Percentiles rank a stretch among this genome's conserved stretches.
Conservation (phyloP, 306 rosid genomes). For the Vigna hirtella region DNA sequence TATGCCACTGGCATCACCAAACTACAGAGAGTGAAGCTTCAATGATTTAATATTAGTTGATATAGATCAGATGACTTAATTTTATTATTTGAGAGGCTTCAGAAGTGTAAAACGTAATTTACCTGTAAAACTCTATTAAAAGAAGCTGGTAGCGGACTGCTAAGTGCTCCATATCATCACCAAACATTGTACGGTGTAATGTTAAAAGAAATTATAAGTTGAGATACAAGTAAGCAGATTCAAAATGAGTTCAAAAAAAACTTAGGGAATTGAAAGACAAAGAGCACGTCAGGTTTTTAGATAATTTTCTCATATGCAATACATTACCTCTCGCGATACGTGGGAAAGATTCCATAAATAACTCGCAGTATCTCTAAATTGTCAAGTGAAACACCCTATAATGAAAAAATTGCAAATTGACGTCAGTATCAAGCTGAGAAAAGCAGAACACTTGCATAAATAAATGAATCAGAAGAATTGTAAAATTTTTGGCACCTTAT, state of each 20-base stretch:
- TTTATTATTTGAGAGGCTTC: constrained; percentile 38
- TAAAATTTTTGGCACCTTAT: neutral
- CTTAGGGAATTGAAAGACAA: constrained; percentile 19
- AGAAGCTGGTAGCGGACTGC: constrained; percentile 88
- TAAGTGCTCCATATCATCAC: constrained; percentile 42
- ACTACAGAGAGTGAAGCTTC: constrained; percentile 62
- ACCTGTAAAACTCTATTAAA: constrained; percentile 92
- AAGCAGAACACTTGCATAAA: constrained; percentile 8
- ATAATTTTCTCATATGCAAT: neutral
- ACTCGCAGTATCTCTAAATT: constrained; percentile 79
- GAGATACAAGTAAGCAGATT: neutral
- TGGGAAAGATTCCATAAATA: constrained; percentile 89
- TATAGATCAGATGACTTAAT: constrained; percentile 39
- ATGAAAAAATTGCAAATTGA: constrained; percentile 28
- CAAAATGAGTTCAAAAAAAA: constrained; percentile 9
- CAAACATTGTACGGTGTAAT: constrained; percentile 44
- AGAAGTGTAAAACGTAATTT: constrained; percentile 35
- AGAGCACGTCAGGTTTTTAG: constrained; percentile 10
- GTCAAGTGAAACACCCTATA: constrained; percentile 84
- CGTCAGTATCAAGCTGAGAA: constrained; percentile 25
- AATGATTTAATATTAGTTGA: constrained; percentile 42
- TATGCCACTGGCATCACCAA: constrained; percentile 97
- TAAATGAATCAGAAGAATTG: neutral
- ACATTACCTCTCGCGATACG: constrained; percentile 79
- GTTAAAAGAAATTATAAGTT: constrained; percentile 16